Evolutionary conservation across 1,139 yeast genomes (phyloP), one percentile per base, ranked within the genome.

Genomic region (Hyphopichia fennica): DNA sequence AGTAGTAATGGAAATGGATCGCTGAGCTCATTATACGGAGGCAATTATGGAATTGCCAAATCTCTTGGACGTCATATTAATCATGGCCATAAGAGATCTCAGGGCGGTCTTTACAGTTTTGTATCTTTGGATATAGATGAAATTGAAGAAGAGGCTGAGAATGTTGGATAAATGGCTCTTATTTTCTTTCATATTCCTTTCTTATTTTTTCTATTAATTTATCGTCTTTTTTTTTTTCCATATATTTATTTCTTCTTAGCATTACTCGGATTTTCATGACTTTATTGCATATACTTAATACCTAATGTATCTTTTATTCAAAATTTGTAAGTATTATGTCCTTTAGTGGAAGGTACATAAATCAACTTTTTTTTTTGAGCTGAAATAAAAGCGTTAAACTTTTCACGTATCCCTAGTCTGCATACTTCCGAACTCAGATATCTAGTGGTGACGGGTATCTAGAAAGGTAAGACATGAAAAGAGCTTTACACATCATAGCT

Each of bases 51-150:
- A 10, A 28, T 36, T 28, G 17, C 35, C 23, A 38, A 38, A n/a
- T 13, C 31, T 16, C 23, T 19, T 15, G 22, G 32, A 2, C 9
- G 34, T 7, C 23, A 31, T 18, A 14, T 14, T 9, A 49, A 43
- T 37, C 62, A 57, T 37, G 44, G 57, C 10, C 49, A 60, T 39
- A 53, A 52, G 39, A 43, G 53, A 13, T 56, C 65, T 39, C 56
- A 54, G 19, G 62, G 57, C 31, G 63, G 63, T 17, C 48, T 53
- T 25, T 54, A 53, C 43, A 59, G 50, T 41, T 55, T 52, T 40
- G 51, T 46, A 23, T 41, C 62, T 7, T 48, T 59, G 38, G 67
- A 63, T 35, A 58, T 63, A 23, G 61, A 59, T 40, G 67, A 63
- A 41, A 60, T 51, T 28, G 65, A 57, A 28, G 69, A 64, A 44